A percentile compares a stretch with the other conserved stretches of the same genome.
Conservation (phyloP, 2,329 filamentous ascomycete species). For the Balansia obtecta region DNA sequence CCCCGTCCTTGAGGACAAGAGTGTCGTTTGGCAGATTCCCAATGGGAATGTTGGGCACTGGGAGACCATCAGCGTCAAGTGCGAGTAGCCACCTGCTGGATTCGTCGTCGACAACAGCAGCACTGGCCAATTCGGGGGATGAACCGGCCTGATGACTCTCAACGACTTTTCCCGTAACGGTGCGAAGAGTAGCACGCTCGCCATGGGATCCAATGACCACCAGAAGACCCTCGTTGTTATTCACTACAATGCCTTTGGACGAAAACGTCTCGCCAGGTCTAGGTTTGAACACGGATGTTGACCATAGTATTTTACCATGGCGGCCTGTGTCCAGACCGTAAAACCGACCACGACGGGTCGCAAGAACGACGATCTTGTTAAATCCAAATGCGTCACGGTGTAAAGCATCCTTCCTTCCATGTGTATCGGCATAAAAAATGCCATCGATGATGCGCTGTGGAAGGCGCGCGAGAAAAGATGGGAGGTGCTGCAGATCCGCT, state of each 20-base stretch:
- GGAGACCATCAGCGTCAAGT: constrained; percentile 35
- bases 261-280: constrained; percentile 45
- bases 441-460: constrained; percentile 56
- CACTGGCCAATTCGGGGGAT: constrained; percentile 18
- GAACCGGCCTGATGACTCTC: constrained; percentile 1
- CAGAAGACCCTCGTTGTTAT: constrained; percentile 42
- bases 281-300: constrained; percentile 48
- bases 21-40: constrained; percentile 37
- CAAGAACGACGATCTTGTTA: constrained; percentile 71
- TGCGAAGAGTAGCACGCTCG: constrained; percentile 45
- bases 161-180: constrained; percentile 35
- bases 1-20: constrained; percentile 38
- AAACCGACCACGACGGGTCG: constrained; percentile 65
- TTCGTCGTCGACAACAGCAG: constrained; percentile 39
- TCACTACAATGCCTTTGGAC: constrained; percentile 53
- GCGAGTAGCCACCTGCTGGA: constrained; percentile 42
- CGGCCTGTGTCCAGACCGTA: constrained; percentile 69
- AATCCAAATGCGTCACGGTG: constrained; percentile 72
- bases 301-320: constrained; percentile 67
- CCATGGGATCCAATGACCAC: constrained; percentile 49
- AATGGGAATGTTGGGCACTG: constrained; percentile 30
- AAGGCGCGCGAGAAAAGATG: constrained; percentile 57
- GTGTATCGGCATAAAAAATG: constrained; percentile 43
- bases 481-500: constrained; percentile 64
- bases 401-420: constrained; percentile 32